phyloP scores from a whole-genome alignment of 441 rosid genomes.

The Pelargonium myrrhifolium region DNA sequence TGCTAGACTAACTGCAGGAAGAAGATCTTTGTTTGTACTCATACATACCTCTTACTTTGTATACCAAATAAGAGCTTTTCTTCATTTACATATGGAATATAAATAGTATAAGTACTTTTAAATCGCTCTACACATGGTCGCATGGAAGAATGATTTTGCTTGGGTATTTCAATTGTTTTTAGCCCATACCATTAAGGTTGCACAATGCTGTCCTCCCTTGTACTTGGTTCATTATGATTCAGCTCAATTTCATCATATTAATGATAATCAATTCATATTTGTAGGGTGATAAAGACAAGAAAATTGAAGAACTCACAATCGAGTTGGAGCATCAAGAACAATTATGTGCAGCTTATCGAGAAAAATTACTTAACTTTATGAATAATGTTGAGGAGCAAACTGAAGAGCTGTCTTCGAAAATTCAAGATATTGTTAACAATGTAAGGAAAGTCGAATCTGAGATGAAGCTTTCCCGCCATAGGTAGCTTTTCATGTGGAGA shows the following conservation, averaged over 20 bases:
- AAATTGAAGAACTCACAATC: constrained; percentile 47
- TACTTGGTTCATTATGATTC: background rate
- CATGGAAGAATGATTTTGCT: background rate
- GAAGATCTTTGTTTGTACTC: background rate
- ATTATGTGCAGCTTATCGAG: constrained; percentile 45
- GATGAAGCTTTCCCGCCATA: constrained; percentile 6
- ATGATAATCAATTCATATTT: background rate
- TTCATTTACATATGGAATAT: background rate
- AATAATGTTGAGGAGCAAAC: constrained; percentile 60
- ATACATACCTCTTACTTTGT: background rate
- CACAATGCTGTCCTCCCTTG: background rate
- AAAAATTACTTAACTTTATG: constrained; percentile 42
- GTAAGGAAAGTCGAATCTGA: constrained; percentile 45
- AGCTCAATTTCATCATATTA: background rate
- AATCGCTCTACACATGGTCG: background rate
- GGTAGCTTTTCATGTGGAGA: background rate
- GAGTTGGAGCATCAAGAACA: constrained; percentile 48
- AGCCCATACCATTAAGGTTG: background rate
- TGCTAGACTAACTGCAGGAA: background rate
- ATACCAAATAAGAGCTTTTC: background rate
- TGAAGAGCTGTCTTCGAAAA: constrained; percentile 40
- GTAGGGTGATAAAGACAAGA: constrained; percentile 62
- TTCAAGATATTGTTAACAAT: constrained; percentile 44
- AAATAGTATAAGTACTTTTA: background rate
- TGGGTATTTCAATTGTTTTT: background rate